A percentile compares a stretch with the other conserved stretches of the same genome.
These are phyloP conservation scores for Oehlia diaphana DNA, from an alignment of 192 early-diverging fungal genomes.

Conservation along the genomic window DNA sequence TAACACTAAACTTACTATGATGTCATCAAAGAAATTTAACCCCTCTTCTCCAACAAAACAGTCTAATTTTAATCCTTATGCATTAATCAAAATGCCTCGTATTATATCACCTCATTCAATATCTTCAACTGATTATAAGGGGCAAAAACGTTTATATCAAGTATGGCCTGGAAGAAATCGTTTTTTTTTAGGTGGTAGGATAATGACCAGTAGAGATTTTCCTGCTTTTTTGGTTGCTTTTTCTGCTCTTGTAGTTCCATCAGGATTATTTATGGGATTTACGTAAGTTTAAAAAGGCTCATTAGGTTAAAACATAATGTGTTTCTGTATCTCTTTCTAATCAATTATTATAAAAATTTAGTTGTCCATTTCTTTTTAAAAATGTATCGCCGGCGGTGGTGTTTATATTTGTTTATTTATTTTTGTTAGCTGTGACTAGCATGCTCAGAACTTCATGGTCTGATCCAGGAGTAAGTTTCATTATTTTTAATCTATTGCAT, in stretches of 20 bases:
- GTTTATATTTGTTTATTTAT: constrained; percentile 68
- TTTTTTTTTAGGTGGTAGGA: constrained; percentile 64
- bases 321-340: not conserved
- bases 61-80: not conserved
- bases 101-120: not conserved
- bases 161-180: constrained; percentile 54
- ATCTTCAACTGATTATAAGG: not conserved
- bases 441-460: constrained; percentile 79
- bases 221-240: constrained; percentile 64
- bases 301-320: not conserved
- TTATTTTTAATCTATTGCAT: not conserved
- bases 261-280: constrained; percentile 60
- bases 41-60: not conserved
- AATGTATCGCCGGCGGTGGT: constrained; percentile 59
- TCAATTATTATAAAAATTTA: constrained; percentile 28
- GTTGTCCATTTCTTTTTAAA: constrained; percentile 67
- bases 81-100: not conserved
- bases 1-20: not conserved
- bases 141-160: constrained; percentile 37
- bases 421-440: constrained; percentile 58
- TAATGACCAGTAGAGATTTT: constrained; percentile 64
- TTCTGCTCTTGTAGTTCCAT: constrained; percentile 55
- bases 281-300: constrained; percentile 31
- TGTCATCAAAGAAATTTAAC: not conserved
- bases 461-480: constrained; percentile 61